These are phyloP conservation scores for Chalciporus sphaerocephalus DNA, from an alignment of 768 basidiomycete species.

Conservation along the genomic window DNA sequence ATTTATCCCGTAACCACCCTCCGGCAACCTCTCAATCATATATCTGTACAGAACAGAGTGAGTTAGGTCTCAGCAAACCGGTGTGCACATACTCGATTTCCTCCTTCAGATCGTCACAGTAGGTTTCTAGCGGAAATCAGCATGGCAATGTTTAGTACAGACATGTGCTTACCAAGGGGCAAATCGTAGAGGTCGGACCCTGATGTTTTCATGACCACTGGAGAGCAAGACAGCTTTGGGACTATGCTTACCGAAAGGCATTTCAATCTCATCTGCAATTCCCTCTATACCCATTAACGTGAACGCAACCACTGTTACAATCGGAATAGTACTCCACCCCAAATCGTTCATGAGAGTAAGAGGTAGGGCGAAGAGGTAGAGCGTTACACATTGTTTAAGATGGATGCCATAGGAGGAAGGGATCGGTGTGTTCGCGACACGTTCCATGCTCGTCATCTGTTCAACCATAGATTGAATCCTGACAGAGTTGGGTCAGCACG, in stretches of 20 bases:
- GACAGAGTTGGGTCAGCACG: slow-evolving; percentile 8
- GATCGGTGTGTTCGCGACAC: slow-evolving; percentile 85
- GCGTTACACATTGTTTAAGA: slow-evolving; percentile 90
- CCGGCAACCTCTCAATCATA: slow-evolving; percentile 64
- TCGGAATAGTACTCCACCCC: slow-evolving; percentile 79
- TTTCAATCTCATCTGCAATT: slow-evolving; percentile 92
- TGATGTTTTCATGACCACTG: slow-evolving; percentile 22
- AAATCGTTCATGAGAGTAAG: slow-evolving; percentile 80
- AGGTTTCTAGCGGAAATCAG: slow-evolving; percentile 51
- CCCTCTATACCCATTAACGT: slow-evolving; percentile 95
- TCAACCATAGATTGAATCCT: slow-evolving; percentile 82
- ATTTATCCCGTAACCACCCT: slow-evolving; percentile 66
- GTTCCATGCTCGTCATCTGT: slow-evolving; percentile 81
- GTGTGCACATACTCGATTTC: slow-evolving; percentile 63
- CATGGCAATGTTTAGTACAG: neutral
- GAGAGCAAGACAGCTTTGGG: neutral
- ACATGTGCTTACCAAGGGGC: slow-evolving; percentile 59
- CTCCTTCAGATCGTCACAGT: slow-evolving; percentile 81
- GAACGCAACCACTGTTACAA: slow-evolving; percentile 83
- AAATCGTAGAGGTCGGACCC: slow-evolving; percentile 64
- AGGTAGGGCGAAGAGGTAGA: slow-evolving; percentile 89
- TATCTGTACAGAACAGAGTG: slow-evolving; percentile 43
- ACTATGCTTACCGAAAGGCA: slow-evolving; percentile 73
- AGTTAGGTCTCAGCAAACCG: neutral
- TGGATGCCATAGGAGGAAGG: slow-evolving; percentile 83